phyloP scores from a whole-genome alignment of 176 grass and related monocot genomes.

The Triticum turgidum region DNA sequence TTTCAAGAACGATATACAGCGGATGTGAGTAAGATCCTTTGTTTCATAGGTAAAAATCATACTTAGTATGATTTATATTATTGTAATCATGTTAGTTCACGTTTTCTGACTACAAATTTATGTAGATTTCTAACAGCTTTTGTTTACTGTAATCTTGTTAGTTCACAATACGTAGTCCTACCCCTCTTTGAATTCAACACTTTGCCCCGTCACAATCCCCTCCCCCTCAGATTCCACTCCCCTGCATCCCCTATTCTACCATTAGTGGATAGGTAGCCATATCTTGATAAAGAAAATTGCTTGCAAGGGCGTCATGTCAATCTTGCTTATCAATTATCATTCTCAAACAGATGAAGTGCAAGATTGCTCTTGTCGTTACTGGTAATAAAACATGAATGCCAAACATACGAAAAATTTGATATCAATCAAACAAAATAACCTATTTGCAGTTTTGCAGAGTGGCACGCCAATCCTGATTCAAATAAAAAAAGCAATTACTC shows the following conservation, averaged over 20 bases:
- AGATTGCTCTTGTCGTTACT: background rate
- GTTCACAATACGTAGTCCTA: background rate
- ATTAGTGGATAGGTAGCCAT: background rate
- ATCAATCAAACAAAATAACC: background rate
- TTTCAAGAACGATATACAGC: background rate
- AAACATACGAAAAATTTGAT: background rate
- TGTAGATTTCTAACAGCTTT: background rate
- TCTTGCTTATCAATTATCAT: background rate
- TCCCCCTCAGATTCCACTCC: background rate
- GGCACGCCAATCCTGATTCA: background rate
- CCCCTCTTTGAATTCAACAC: background rate
- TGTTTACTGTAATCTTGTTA: background rate
- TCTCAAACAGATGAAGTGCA: background rate
- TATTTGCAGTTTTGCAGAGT: background rate
- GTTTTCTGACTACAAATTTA: background rate
- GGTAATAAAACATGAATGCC: background rate
- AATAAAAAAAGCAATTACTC: background rate
- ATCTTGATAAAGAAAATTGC: background rate
- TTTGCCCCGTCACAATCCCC: background rate
- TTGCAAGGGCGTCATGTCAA: background rate
- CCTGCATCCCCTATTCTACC: background rate
- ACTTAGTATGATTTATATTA: conserved; percentile 1
- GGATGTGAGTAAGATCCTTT: background rate
- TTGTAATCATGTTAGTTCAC: background rate
- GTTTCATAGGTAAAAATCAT: background rate